phyloP scores from a whole-genome alignment of 331 rosid species.

The Quercus phellos region DNA sequence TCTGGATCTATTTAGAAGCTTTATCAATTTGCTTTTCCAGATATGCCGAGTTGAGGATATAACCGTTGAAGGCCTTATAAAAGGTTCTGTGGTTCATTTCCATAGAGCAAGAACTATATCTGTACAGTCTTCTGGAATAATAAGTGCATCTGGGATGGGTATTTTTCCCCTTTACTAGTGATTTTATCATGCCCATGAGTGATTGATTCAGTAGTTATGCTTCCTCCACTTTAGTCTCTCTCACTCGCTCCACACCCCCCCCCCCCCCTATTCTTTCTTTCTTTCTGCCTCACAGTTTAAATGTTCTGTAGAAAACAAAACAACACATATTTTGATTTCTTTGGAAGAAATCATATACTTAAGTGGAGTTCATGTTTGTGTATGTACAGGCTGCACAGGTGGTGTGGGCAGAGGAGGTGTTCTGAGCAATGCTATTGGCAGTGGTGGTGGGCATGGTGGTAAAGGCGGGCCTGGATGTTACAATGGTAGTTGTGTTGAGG shows the following conservation, averaged over 20 bases:
- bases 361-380: background rate
- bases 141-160: constrained; percentile 97
- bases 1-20: constrained; percentile 18
- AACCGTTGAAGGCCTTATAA: constrained; percentile 74
- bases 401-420: constrained; percentile 74
- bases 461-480: constrained; percentile 77
- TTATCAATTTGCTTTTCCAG: constrained; percentile 40
- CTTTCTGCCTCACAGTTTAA: background rate
- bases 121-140: constrained; percentile 69
- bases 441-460: constrained; percentile 99
- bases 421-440: constrained; percentile 59
- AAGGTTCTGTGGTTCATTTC: constrained; percentile 96
- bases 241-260: background rate
- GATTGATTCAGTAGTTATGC: background rate
- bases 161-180: constrained; percentile 8
- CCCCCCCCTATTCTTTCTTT: background rate
- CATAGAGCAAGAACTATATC: constrained; percentile 89
- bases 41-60: constrained; percentile 94
- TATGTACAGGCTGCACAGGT: constrained; percentile 65
- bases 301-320: background rate
- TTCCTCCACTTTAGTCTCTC: background rate
- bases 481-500: constrained; percentile 50
- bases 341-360: background rate
- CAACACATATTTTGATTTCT: background rate
- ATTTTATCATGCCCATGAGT: background rate